Conservation (phyloP, 305 asterid species). For the Fraxinus ornus region DNA sequence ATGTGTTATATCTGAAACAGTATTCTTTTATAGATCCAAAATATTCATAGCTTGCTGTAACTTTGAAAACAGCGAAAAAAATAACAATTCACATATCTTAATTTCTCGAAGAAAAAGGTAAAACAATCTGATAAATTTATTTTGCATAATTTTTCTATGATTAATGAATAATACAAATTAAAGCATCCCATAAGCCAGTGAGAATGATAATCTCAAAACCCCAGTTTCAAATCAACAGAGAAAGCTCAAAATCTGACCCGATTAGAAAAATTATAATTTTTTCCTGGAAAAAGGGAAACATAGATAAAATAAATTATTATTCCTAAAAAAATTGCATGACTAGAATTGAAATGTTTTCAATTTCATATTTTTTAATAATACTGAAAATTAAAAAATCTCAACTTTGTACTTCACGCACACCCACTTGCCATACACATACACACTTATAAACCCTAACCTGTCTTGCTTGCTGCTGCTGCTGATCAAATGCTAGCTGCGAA, state of each 20-base stretch:
- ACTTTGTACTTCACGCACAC: neutral
- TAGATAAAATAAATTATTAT: neutral
- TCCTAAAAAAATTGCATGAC: neutral
- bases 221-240: neutral
- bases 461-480: constrained; percentile 60
- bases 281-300: neutral
- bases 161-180: neutral
- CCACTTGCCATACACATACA: neutral
- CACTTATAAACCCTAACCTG: constrained; percentile 50
- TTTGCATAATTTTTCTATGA: neutral
- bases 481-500: constrained; percentile 68
- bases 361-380: neutral
- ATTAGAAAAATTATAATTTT: neutral
- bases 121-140: neutral
- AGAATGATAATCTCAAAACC: neutral
- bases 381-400: neutral
- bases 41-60: neutral
- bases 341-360: neutral
- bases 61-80: neutral
- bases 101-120: neutral
- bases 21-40: neutral
- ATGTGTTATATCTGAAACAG: neutral
- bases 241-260: neutral
- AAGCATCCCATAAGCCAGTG: neutral
- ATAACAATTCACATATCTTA: neutral